phyloP scores from a whole-genome alignment of 2,329 filamentous ascomycete genomes.

The Pseudomassariella vexata region DNA sequence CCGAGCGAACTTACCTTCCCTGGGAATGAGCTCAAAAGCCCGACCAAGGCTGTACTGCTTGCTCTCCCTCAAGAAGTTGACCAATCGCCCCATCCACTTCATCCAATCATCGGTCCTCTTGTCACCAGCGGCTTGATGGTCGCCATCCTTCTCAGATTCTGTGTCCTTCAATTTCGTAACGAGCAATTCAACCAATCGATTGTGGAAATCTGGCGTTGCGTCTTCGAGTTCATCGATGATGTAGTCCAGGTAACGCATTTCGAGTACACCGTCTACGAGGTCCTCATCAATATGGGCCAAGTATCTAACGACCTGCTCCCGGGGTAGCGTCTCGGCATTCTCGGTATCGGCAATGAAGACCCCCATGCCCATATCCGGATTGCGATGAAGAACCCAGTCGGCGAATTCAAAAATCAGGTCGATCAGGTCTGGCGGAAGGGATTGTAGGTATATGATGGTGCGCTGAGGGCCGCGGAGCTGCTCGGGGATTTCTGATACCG shows the following conservation, averaged over 20 bases:
- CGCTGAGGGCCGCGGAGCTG: constrained; percentile 72
- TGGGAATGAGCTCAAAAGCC: constrained; percentile 72
- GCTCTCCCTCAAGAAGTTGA: constrained; percentile 71
- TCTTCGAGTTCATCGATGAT: constrained; percentile 85
- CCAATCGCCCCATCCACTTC: constrained; percentile 55
- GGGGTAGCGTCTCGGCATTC: constrained; percentile 84
- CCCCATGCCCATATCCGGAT: constrained; percentile 78
- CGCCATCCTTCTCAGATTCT: too few relatives aligned
- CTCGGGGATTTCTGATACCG: constrained; percentile 16
- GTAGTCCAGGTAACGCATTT: constrained; percentile 82
- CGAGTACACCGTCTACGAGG: too few relatives aligned
- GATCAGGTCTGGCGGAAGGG: constrained; percentile 77
- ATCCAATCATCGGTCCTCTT: constrained; percentile 4
- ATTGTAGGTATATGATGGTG: constrained; percentile 87
- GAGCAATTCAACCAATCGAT: constrained; percentile 67
- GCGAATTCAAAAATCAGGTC: constrained; percentile 89
- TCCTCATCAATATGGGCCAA: constrained; percentile 61
- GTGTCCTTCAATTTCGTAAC: constrained; percentile 48
- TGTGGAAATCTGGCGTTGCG: constrained; percentile 78
- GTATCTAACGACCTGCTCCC: constrained; percentile 69
- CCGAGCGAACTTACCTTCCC: constrained; percentile 63
- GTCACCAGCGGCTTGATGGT: too few relatives aligned
- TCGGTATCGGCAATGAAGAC: constrained; percentile 90
- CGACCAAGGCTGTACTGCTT: constrained; percentile 73
- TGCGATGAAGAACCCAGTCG: constrained; percentile 73